Evolutionary conservation across 2,329 filamentous ascomycete species (phyloP), one percentile per base, ranked within the genome.

Genomic region (Colletotrichum liriopes): DNA sequence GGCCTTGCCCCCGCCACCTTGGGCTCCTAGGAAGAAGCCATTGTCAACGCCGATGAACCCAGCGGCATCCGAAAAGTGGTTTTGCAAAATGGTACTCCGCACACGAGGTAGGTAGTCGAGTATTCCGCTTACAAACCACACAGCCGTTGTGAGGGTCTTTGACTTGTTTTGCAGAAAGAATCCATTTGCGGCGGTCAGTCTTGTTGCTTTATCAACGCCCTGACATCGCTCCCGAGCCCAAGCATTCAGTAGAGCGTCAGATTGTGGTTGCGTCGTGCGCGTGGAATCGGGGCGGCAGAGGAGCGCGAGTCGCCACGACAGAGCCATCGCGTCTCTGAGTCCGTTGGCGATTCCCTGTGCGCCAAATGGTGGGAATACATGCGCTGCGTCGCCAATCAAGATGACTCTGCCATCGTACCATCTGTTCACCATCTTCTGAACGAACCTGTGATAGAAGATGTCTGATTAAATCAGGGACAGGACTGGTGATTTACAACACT

Each of bases 311-410:
- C 81, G 78, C 82, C 82, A 83, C 23, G 76, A 78, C 1, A 83
- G 75, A 35, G 78, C 74, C 11, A 79, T 76, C 12, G 81, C 81
- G 62, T 83, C 82, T 2, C 81, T 75, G 35, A 83, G 74, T 18
- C 81, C 81, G 23, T 77, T 78, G 18, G 80, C 79, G 43, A 83
- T 82, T 3, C 81, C 81, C 70, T 83, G 81, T 26, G 23, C 23
- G 23, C 23, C 23, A 26, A 83, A 87, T 3, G 86, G 86, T 6
- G 86, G 86, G 69, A 88, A 87, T 5, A 88, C 86, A 75, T 88
- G 86, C 2, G 86, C 86, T 7, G 86, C 81, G 73, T 88, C 86
- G 20, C 86, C 86, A 52, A 82, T 84, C 0, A 88, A 77, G 35
- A 87, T 79, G 0, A 47, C 43, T 47, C 18, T 47, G 14, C 43